Conservation (phyloP, 495 filamentous ascomycete species). For the Trichoderma asperelloides region DNA sequence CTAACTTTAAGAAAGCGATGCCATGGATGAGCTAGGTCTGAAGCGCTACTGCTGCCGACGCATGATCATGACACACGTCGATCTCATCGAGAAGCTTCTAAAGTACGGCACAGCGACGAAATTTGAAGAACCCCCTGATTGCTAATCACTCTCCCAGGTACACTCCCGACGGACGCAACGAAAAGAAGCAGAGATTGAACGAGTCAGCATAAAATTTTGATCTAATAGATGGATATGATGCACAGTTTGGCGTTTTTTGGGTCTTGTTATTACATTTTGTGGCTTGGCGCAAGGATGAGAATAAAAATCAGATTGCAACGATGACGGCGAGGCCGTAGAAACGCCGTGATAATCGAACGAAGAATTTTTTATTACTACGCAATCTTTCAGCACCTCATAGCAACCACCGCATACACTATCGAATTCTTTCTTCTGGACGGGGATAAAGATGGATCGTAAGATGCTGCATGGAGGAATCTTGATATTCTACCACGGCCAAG, state of each 20-base stretch:
- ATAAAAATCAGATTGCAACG: not conserved
- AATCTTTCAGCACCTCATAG: not conserved
- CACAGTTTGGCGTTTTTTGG: constrained; percentile 7
- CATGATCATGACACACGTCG: constrained; percentile 99
- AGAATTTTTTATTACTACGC: not conserved
- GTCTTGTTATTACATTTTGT: not conserved
- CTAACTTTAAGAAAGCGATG: constrained; percentile 52
- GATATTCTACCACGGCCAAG: not conserved
- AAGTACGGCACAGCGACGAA: constrained; percentile 48
- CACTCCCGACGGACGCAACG: constrained; percentile 43
- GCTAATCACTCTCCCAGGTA: constrained; percentile 25
- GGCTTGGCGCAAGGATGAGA: constrained; percentile 3
- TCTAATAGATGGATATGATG: not conserved
- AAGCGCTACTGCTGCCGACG: constrained; percentile 95
- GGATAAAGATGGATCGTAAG: not conserved
- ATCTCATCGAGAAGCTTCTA: constrained; percentile 95
- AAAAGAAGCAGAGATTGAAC: constrained; percentile 30
- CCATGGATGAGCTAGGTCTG: constrained; percentile 87
- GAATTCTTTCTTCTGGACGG: not conserved
- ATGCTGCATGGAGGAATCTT: not conserved
- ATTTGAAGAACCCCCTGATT: not conserved
- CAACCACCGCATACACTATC: not conserved
- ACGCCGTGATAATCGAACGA: not conserved
- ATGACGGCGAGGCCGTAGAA: not conserved
- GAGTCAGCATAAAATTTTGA: constrained; percentile 4